Base-by-base conservation (phyloP, 2,329 filamentous ascomycete species). In the Colletotrichum falcatum region DNA sequence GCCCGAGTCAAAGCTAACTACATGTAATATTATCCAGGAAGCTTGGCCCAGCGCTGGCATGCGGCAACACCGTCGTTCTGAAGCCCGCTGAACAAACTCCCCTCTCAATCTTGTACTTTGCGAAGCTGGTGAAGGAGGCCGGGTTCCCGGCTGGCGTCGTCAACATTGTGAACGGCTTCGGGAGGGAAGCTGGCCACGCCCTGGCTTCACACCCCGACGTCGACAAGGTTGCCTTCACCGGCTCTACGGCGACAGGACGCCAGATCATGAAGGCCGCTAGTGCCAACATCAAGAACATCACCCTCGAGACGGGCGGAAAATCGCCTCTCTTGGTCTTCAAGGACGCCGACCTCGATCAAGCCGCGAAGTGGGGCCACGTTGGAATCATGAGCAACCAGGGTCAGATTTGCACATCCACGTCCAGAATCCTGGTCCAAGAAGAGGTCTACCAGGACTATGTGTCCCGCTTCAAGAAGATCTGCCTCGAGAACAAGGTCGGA, bases 161-260 rank as follows among this genome's bases (percentile, higher is more conserved):
- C 73, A 95, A 95, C 79, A 87, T 95, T 66, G 78, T 94, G 66
- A 94, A 94, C 71, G 93, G 93, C 0, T 85, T 89, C 62, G 92
- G 92, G 33, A 85, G 85, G 33, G 89, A 90, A 44, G 90, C 91
- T 0, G 93, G 93, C 16, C 85, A 89, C 6, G 90, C 91, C 0
- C 84, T 95, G 11, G 90, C 89, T 1, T 84, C 86, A 49, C 93
- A 95, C 77, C 81, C 88, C 30, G 87, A 87, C 51, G 86, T 95
- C 20, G 90, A 93, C 76, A 95, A 95, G 83, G 85, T 95, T 71
- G 91, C 92, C 0, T 95, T 95, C 73, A 95, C 93, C 0, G 93
- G 93, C 48, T 92, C 89, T 5, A 95, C 92, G 0, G 83, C 83
- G 1, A 94, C 92, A 0, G 93, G 90, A 9, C 88, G 89, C 65